Percentiles rank a stretch among this genome's conserved stretches.
Evolutionary conservation across 345 rosid genomes (phyloP).

Genomic region (Anastatica hierochuntica): DNA sequence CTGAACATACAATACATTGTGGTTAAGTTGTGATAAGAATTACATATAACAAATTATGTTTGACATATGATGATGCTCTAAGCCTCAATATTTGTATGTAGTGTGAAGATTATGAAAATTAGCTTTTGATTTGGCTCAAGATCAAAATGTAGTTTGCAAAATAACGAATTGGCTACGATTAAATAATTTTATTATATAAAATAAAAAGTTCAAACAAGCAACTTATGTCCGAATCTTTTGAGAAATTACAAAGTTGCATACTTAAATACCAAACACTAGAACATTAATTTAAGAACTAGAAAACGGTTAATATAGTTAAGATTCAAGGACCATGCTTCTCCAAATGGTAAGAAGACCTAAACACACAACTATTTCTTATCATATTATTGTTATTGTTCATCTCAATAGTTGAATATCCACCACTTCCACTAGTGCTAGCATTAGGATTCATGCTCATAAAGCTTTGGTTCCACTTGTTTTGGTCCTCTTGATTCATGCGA

Average conservation of each 20-base stretch:
- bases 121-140: no score
- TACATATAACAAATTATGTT: no score
- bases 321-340: neutral
- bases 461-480: slow-evolving; percentile 2
- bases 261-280: neutral
- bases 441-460: neutral
- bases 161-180: neutral
- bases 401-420: neutral
- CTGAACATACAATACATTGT: no score
- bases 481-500: neutral
- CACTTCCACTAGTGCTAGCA: neutral
- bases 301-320: neutral
- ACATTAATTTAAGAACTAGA: neutral
- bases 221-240: neutral
- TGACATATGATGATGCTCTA: no score
- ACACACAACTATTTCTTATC: neutral
- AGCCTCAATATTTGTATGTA: no score
- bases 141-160: no score
- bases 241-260: neutral
- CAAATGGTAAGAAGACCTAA: neutral
- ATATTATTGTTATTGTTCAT: no score
- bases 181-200: neutral
- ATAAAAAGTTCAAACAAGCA: neutral
- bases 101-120: no score
- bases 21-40: no score